Evolutionary conservation across 2,329 filamentous ascomycete species (phyloP).

Genomic region (Exophiala lecanii-corni): DNA sequence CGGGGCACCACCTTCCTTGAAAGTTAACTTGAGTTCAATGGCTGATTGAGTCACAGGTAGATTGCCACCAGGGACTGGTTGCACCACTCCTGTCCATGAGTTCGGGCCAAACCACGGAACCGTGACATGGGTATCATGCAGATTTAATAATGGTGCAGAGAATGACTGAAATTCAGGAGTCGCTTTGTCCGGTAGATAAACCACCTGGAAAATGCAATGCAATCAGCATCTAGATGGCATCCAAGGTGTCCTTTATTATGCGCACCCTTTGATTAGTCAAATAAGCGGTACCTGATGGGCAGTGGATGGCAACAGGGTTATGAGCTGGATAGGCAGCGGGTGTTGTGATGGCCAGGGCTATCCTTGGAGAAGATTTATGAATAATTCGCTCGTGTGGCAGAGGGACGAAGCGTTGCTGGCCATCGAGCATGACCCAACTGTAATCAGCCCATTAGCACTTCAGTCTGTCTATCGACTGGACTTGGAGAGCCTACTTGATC

Average conservation of each 20-base stretch:
- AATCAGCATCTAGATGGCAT: too few species aligned
- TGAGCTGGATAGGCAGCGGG: slow-evolving; percentile 61
- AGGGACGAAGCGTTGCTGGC: slow-evolving; percentile 68
- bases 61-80: slow-evolving; percentile 76
- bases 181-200: slow-evolving; percentile 74
- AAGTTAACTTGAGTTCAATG: slow-evolving; percentile 78
- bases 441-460: neutral
- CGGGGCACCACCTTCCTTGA: slow-evolving; percentile 92
- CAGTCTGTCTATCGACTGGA: too few species aligned
- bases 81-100: slow-evolving; percentile 76
- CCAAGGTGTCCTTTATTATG: too few species aligned
- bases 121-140: slow-evolving; percentile 78
- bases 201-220: too few species aligned
- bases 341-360: slow-evolving; percentile 69
- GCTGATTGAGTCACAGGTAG: slow-evolving; percentile 69
- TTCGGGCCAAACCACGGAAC: slow-evolving; percentile 92
- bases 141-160: slow-evolving; percentile 78
- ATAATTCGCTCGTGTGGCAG: slow-evolving; percentile 79
- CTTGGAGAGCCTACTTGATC: slow-evolving; percentile 3
- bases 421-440: slow-evolving; percentile 91
- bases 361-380: slow-evolving; percentile 73
- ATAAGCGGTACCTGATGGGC: slow-evolving; percentile 69
- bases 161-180: slow-evolving; percentile 75
- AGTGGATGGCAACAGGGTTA: slow-evolving; percentile 64
- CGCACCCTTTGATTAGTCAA: slow-evolving; percentile 81